Base-by-base conservation (phyloP, 805 yeast species). In the Yarrowia divulgata region DNA sequence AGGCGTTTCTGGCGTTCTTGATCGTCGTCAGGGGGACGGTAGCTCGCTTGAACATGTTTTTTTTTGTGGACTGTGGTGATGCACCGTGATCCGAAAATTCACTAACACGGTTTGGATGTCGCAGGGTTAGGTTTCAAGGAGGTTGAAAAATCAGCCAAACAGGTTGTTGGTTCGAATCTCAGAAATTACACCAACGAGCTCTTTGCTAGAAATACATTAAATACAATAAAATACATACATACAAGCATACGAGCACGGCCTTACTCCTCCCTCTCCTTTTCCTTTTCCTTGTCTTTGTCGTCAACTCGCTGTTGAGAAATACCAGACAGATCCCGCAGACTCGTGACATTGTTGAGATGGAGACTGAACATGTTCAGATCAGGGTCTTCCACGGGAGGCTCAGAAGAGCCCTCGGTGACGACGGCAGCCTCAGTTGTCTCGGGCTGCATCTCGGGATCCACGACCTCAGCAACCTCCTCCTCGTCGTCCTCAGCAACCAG, bases 1-100 rank as follows among this genome's bases (percentile, higher is more conserved):
- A 63, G 46, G 55, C 55, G 57, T 49, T 63, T 63, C 68, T 19
- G 46, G 45, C 48, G 68, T 63, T 60, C 37, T 45, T 43, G 66
- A 60, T 60, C 34, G 66, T 34, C 50, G 66, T 60, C 66, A 60
- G 66, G 66, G 66, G 66, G 40, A 60, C 66, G 37, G 66, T 60
- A 23, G 34, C 66, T 60, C 66, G 66, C 66, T 60, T 60, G 46
- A 60, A 60, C 66, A 60, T 60, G 16, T 4, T 42, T 23, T 23
- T 23, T 23, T 23, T 23, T 37, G 48, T 40, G 37, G 43, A 19
- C 62, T 57, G 48, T 42, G 64, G 52, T 60, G 66, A 60, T 43
- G 66, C 40, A 42, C 35, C 45, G 57, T 57, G 62, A 55, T 57
- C 46, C 48, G 63, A 57, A 57, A 57, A 57, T 57, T 57, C 63